Evolutionary conservation across 768 basidiomycete species (phyloP), one percentile per base, ranked within the genome.

Genomic region (Podaxis sp.): DNA sequence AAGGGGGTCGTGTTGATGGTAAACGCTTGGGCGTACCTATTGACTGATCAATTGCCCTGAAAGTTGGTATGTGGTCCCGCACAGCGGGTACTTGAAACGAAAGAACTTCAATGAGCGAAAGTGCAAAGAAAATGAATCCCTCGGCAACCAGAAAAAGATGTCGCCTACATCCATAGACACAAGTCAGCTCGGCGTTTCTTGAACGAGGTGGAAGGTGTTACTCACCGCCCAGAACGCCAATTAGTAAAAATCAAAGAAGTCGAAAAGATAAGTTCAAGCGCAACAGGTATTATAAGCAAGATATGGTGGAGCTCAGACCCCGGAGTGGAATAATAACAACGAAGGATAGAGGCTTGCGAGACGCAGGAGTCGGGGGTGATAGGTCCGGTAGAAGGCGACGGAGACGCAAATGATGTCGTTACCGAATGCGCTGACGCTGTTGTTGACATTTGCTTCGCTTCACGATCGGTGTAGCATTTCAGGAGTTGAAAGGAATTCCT

Each of bases 261-360:
- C 30, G 84, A 79, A 67, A 88, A 84, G 41, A 91, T 68, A 64
- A 85, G 72, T 73, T 91, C 90, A 56, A 91, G 70, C 44, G 74
- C 83, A 17, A 87, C 80, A 33, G 90, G 89, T 64, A 91, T 80
- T 65, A 90, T 73, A 59, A 91, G 74, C 44, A 82, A 67, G 38
- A 75, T 72, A 58, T 77, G 79, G 73, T 91, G 74, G 26, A 76
- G 4, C 15, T 60, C 50, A 3, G 36, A 24, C 24, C 24, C 66
- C 53, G 63, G 68, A 56, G 79, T 76, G 62, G 89, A 79, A 49
- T 80, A 78, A 65, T 82, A 73, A 71, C 91, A 93, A 64, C 91
- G 91, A 65, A 93, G 83, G 65, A 85, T 89, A 44, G 88, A 75
- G 62, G 87, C 84, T 40, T 84, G 76, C 33, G 91, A 92, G 65